Conservation (phyloP, 805 yeast species). For the Saccharomycopsis fodiens region DNA sequence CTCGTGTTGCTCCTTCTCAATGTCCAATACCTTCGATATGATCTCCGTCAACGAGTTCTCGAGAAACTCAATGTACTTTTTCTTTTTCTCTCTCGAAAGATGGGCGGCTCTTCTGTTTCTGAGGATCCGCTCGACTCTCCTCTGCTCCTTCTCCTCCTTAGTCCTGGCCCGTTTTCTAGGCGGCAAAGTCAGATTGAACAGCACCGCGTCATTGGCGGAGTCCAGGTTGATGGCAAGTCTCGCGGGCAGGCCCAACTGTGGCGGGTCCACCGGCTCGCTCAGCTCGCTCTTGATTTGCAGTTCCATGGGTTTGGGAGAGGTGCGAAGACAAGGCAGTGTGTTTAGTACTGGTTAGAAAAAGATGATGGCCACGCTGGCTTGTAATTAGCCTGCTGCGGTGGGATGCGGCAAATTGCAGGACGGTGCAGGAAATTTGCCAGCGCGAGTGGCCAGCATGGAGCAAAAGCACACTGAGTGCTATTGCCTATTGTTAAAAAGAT, state of each 20-base stretch:
- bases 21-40: slow-evolving; percentile 1
- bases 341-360: too few relatives aligned
- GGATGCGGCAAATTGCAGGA: too few relatives aligned
- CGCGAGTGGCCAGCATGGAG: too few relatives aligned
- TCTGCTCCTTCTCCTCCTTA: slow-evolving; percentile 93
- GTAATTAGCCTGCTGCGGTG: too few relatives aligned
- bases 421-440: too few relatives aligned
- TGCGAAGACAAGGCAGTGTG: too few relatives aligned
- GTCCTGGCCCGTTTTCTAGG: slow-evolving; percentile 97
- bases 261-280: too few relatives aligned
- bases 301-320: too few relatives aligned
- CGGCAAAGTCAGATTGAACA: slow-evolving; percentile 50
- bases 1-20: neutral
- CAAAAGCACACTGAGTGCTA: too few relatives aligned
- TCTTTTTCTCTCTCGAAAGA: slow-evolving; percentile 92
- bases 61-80: slow-evolving; percentile 80
- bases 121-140: slow-evolving; percentile 85
- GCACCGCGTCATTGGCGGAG: slow-evolving; percentile 1
- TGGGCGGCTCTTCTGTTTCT: slow-evolving; percentile 97
- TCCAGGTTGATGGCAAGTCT: neutral
- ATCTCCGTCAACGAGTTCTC: slow-evolving; percentile 35
- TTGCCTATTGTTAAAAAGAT: too few relatives aligned
- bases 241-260: neutral
- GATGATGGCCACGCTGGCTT: too few relatives aligned
- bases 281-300: too few relatives aligned